phyloP scores from a whole-genome alignment of 495 filamentous ascomycete species.

The Aspergillus panamensis region DNA sequence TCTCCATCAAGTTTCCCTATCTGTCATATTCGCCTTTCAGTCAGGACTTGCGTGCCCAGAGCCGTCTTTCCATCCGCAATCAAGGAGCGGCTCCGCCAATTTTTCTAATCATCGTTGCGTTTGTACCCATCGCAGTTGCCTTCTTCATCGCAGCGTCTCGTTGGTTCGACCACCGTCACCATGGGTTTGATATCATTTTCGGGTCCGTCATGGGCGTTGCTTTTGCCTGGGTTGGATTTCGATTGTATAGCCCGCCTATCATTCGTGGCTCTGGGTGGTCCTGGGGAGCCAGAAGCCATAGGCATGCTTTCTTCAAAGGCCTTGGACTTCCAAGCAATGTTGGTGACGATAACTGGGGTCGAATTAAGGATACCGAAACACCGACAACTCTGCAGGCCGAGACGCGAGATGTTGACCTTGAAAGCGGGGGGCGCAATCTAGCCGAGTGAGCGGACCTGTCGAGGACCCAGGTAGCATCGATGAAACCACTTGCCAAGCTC shows the following conservation, averaged over 20 bases:
- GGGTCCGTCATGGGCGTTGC: slow-evolving; percentile 55
- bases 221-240: slow-evolving; percentile 55
- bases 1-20: slow-evolving; percentile 60
- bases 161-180: slow-evolving; percentile 61
- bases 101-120: slow-evolving; percentile 52
- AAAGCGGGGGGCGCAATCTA: slow-evolving; percentile 19
- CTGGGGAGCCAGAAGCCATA: slow-evolving; percentile 43
- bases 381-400: not conserved
- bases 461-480: not conserved
- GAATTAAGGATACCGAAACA: not conserved
- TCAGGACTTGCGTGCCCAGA: slow-evolving; percentile 23
- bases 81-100: slow-evolving; percentile 58
- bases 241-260: slow-evolving; percentile 68
- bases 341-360: slow-evolving; percentile 35
- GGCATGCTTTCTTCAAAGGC: slow-evolving; percentile 56
- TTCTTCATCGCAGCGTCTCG: slow-evolving; percentile 60
- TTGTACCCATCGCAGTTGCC: slow-evolving; percentile 55
- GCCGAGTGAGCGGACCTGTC: slow-evolving; percentile 14
- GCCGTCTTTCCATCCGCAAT: slow-evolving; percentile 34
- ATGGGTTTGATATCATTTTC: slow-evolving; percentile 61
- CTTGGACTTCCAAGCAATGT: slow-evolving; percentile 53
- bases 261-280: slow-evolving; percentile 54
- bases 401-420: slow-evolving; percentile 14
- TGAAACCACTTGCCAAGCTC: not conserved
- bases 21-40: slow-evolving; percentile 42